Evolutionary conservation across 192 early-diverging fungal species (phyloP), one percentile per base, ranked within the genome.

Genomic region (Diversispora eburnea): DNA sequence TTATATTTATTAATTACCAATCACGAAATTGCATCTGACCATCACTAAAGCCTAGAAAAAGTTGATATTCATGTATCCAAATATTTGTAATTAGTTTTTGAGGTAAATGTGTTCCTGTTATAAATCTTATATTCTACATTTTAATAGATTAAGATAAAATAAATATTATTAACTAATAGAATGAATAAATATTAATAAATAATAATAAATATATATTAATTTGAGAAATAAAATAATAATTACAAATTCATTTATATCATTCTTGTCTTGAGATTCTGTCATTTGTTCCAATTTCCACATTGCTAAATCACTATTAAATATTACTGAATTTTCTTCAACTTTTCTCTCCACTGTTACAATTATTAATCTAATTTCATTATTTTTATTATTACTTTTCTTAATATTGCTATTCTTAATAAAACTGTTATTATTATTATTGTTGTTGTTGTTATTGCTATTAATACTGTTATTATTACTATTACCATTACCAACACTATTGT

Each of bases 11-110:
- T 43, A n/a, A 46, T 52, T 72, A 72, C 70, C 47, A 72, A 25
- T 61, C 5, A 61, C 45, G 70, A 48, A 72, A 72, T 46, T 72
- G 51, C 57, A 62, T 46, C 19, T 62, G 59, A 19, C 70, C 70
- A 52, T 72, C 20, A 48, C 42, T 57, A 20, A 72, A 48, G n/a
- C 58, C 70, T 22, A 72, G 13, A 9, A 62, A 41, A 13, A 72
- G 45, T 61, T 72, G 58, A 19, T 22, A 5, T 8, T 62, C 17
- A 49, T 72, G 70, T 25, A 56, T 12, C 58, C 70, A 72, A 25
- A 72, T 48, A 17, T 22, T 59, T 4, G 70, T 72, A 47, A 72
- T 45, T 25, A 72, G 48, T 19, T 41, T 60, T 62, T 61, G 20
- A 17, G 39, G 43, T 6, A 72, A 58, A 62, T 48, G 52, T 9